Conservation (phyloP, 2,329 filamentous ascomycete genomes). For the Truncatella angustata region DNA sequence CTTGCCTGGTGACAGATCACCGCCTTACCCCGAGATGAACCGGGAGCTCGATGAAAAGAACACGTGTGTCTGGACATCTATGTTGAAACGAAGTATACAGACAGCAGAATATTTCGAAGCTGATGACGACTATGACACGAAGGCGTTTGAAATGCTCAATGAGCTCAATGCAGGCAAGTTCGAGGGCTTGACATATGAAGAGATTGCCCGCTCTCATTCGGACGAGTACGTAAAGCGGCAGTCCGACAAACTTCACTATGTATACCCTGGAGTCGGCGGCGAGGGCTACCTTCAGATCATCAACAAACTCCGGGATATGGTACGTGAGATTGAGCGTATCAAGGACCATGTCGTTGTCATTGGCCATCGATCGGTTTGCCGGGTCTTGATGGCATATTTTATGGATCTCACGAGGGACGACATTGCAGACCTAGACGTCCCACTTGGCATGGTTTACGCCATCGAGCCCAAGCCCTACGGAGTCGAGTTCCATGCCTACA, state of each 20-base stretch:
- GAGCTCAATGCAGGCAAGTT: constrained; percentile 92
- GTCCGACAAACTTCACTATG: constrained; percentile 88
- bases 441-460: constrained; percentile 88
- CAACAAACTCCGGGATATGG: constrained; percentile 90
- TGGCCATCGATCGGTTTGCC: constrained; percentile 86
- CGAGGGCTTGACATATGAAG: constrained; percentile 91
- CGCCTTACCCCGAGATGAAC: constrained; percentile 85
- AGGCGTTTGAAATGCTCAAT: constrained; percentile 97
- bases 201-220: constrained; percentile 76
- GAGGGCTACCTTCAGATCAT: constrained; percentile 98
- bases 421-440: constrained; percentile 92
- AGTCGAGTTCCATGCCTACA: constrained; percentile 94
- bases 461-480: constrained; percentile 98
- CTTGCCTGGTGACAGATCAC: constrained; percentile 84
- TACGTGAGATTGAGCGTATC: constrained; percentile 95
- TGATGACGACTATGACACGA: constrained; percentile 93
- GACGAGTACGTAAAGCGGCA: constrained; percentile 80
- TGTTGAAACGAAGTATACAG: constrained; percentile 87
- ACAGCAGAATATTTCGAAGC: constrained; percentile 85
- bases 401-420: constrained; percentile 87
- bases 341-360: constrained; percentile 93
- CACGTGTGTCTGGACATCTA: constrained; percentile 98
- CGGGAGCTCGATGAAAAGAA: constrained; percentile 74
- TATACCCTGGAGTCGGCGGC: constrained; percentile 92
- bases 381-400: constrained; percentile 94